Evolutionary conservation across 2,329 filamentous ascomycete genomes (phyloP).

Genomic region (Dichotomopilus funicola): DNA sequence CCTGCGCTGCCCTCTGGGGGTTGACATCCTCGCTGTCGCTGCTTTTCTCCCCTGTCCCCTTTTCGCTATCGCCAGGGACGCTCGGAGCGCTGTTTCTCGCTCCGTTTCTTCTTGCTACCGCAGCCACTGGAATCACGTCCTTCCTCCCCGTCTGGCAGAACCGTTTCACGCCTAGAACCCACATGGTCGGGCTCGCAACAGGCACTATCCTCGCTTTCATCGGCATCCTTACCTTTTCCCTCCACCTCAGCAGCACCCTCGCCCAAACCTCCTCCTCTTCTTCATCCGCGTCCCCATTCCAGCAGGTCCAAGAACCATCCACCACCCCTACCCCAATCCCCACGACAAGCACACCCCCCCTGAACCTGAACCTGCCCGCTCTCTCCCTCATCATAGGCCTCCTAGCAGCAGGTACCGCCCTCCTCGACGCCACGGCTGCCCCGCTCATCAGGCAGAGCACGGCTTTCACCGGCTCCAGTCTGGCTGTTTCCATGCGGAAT

Average conservation of each 20-base stretch:
- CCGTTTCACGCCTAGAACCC: conserved; percentile 30
- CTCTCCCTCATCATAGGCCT: conserved; percentile 42
- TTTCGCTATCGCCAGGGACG: conserved; percentile 32
- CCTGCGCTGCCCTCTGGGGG: conserved; percentile 42
- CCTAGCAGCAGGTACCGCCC: conserved; percentile 37
- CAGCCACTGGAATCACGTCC: conserved; percentile 29
- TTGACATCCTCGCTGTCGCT: conserved; percentile 40
- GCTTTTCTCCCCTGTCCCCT: conserved; percentile 40
- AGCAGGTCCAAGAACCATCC: too few relatives aligned
- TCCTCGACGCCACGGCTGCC: conserved; percentile 35
- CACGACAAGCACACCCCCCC: too few relatives aligned
- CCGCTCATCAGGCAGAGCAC: conserved; percentile 43
- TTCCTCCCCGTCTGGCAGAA: conserved; percentile 25
- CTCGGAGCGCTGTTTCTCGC: conserved; percentile 41
- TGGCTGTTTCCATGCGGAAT: conserved; percentile 40
- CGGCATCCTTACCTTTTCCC: conserved; percentile 40
- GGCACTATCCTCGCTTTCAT: conserved; percentile 35
- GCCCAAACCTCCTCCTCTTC: conserved; percentile 13
- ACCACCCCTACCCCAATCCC: too few relatives aligned
- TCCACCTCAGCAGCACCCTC: conserved; percentile 36
- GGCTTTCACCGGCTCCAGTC: conserved; percentile 42
- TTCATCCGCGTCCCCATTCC: not conserved
- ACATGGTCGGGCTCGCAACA: conserved; percentile 31
- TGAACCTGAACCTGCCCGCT: conserved; percentile 37
- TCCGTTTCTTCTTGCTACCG: conserved; percentile 37